Evolutionary conservation across 1,284 basidiomycete genomes (phyloP), one percentile per base, ranked within the genome.

Genomic region (Rhodotorula sp.): DNA sequence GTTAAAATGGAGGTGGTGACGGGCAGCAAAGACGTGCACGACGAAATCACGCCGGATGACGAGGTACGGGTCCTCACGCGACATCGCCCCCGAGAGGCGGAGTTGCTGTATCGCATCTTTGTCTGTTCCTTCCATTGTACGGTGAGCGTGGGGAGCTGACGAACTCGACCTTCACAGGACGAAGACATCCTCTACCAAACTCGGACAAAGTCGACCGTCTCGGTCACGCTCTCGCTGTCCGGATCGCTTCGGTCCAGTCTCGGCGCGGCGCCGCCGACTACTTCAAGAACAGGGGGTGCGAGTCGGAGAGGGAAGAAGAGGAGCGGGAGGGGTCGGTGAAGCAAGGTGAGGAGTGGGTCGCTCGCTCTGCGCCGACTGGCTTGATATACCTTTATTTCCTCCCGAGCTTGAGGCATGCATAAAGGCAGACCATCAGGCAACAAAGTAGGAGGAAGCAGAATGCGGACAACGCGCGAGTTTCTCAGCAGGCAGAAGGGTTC

Each of bases 11-110:
- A 73, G 26, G 62, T 78, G 1, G 5, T 56, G 50, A 79, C 78
- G 21, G 75, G 72, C 5, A 74, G 72, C 38, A 66, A 68, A 18
- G 61, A 62, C 16, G 78, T 77, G 1, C 60, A 69, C 18, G 78
- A 79, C 60, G 77, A 77, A 68, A 68, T 79, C 21, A 71, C 75
- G 21, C 77, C 77, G 4, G 66, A 67, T 15, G 76, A 76, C 52
- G 77, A 75, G 47, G 74, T 70, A 54, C n/a, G 72, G 55, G 23
- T 47, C 7, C n/a, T 26, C 14, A 5, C 52, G 23, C 52, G 14
- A 54, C 21, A 54, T 15, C n/a, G 14, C 28, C n/a, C 7, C 4
- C n/a, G 52, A 21, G 19, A 19, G 48, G 23, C 48, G 48, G 7
- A 7, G 19, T 6, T 23, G 18, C 48, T 23, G 48, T 49, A 49